These are phyloP conservation scores for Schwanniomyces occidentalis DNA, from an alignment of 805 yeast species.

Conservation along the genomic window DNA sequence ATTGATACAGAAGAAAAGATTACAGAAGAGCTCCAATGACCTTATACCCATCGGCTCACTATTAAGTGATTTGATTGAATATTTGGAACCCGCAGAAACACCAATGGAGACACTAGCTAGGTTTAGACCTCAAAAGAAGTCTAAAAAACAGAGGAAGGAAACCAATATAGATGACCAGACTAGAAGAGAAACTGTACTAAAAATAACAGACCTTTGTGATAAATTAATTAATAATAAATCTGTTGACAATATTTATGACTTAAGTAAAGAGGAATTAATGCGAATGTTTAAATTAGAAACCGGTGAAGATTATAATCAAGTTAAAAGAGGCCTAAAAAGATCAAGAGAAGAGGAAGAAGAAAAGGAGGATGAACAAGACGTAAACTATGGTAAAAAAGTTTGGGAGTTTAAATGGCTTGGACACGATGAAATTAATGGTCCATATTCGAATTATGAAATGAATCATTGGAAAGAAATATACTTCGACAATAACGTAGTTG, in stretches of 20 bases:
- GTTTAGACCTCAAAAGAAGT: constrained; percentile 29
- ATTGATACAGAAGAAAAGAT: constrained; percentile 12
- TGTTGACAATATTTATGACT: constrained; percentile 48
- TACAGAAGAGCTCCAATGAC: constrained; percentile 13
- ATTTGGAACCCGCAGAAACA: constrained; percentile 59
- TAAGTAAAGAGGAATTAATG: constrained; percentile 56
- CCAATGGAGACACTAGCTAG: constrained; percentile 55
- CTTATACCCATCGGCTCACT: constrained; percentile 15
- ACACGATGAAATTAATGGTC: constrained; percentile 46
- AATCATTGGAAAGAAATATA: constrained; percentile 51
- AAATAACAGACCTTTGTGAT: constrained; percentile 52
- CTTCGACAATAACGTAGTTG: constrained; percentile 48
- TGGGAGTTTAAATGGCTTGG: constrained; percentile 44
- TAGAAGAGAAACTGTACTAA: constrained; percentile 23
- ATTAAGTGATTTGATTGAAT: constrained; percentile 34
- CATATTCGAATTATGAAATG: constrained; percentile 55
- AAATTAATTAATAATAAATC: constrained; percentile 42
- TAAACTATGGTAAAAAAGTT: constrained; percentile 30
- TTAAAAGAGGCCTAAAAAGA: constrained; percentile 19
- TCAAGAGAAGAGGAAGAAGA: constrained; percentile 17
- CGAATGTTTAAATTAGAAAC: constrained; percentile 24
- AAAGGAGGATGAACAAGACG: constrained; percentile 14
- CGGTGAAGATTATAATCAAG: constrained; percentile 21
- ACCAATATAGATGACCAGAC: constrained; percentile 17
- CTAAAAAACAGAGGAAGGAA: constrained; percentile 9